These are phyloP conservation scores for Pythium utonaiense DNA, from an alignment of 352 stramenopile genomes.

Conservation along the genomic window DNA sequence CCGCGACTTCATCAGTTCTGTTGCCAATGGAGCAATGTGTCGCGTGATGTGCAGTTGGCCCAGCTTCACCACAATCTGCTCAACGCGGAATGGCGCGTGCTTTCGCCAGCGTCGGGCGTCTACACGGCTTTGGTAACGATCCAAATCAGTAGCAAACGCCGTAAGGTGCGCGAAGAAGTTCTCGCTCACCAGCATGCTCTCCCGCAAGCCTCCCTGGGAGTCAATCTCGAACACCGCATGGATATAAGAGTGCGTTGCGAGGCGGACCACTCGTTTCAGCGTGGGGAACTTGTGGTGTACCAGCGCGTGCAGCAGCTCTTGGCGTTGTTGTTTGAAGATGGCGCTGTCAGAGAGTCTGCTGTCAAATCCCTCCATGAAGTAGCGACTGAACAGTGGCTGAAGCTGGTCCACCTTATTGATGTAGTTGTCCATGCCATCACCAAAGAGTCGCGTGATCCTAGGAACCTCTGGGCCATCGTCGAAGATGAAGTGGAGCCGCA, in stretches of 20 bases:
- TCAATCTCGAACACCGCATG: background rate
- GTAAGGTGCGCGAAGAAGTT: background rate
- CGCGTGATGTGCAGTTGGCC: background rate
- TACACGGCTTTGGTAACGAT: background rate
- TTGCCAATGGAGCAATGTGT: background rate
- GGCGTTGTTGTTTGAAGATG: background rate
- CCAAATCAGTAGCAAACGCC: background rate
- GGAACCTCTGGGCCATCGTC: too few species aligned
- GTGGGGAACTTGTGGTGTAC: background rate
- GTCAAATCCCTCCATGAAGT: too few species aligned
- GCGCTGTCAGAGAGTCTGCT: background rate
- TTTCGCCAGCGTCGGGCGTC: background rate
- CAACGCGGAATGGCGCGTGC: background rate
- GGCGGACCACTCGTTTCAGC: background rate
- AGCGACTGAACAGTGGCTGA: too few species aligned
- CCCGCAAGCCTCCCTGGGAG: background rate
- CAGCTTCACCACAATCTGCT: background rate
- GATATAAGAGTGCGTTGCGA: background rate
- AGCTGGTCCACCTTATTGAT: too few species aligned
- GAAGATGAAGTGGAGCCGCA: too few species aligned
- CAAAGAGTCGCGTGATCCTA: too few species aligned
- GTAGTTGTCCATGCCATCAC: too few species aligned
- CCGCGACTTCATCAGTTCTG: background rate
- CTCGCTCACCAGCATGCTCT: background rate
- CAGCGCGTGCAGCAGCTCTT: background rate